Conservation (phyloP, 1,139 yeast species). For the Blastobotrys petasosporus region DNA sequence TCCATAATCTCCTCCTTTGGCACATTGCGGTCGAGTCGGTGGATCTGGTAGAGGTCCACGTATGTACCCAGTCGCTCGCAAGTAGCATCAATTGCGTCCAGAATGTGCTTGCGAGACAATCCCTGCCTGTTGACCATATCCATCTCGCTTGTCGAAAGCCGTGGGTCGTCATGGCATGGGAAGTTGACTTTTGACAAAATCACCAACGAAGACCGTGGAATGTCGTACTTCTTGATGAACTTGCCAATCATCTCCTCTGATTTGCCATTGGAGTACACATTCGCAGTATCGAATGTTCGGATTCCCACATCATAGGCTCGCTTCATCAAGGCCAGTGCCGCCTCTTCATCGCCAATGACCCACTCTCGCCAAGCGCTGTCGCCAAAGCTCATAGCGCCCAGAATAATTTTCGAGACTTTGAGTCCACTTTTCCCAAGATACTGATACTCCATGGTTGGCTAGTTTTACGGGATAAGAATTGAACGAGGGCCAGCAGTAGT, state of each 20-base stretch:
- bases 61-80: conserved; percentile 59
- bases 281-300: conserved; percentile 53
- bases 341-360: conserved; percentile 44
- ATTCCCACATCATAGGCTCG: conserved; percentile 47
- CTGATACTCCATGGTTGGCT: conserved; percentile 40
- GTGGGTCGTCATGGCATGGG: conserved; percentile 39
- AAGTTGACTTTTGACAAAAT: conserved; percentile 52
- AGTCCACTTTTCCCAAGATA: conserved; percentile 42
- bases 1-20: conserved; percentile 49
- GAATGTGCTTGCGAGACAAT: conserved; percentile 39
- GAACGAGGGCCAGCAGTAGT: too few species aligned
- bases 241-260: conserved; percentile 42
- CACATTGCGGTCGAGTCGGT: conserved; percentile 44
- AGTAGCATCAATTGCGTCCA: conserved; percentile 46
- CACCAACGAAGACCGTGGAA: conserved; percentile 43
- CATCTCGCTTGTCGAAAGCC: conserved; percentile 32
- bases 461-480: too few species aligned
- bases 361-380: conserved; percentile 43
- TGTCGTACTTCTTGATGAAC: conserved; percentile 40
- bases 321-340: conserved; percentile 39
- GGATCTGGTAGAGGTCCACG: conserved; percentile 73
- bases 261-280: conserved; percentile 43
- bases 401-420: conserved; percentile 45
- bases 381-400: conserved; percentile 57
- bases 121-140: conserved; percentile 27